Base-by-base conservation (phyloP, 306 rosid genomes). In the Casuarina cunninghamiana region DNA sequence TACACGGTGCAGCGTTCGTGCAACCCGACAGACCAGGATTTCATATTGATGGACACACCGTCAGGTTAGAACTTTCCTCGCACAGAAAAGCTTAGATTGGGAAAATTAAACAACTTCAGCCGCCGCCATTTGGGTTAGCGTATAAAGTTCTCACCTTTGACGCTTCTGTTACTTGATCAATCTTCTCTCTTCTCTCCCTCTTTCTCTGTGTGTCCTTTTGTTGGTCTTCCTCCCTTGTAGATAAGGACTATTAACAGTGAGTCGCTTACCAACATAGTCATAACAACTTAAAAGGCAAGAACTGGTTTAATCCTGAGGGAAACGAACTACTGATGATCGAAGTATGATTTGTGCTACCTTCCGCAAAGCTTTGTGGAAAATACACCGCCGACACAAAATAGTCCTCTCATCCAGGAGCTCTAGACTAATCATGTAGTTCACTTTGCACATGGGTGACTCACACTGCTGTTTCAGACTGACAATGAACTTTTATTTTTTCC, bases 1-100 rank as follows among this genome's bases (percentile, higher is more conserved):
- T 86, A 5, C 75, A 75, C 0, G 79, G 83, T 60, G 71, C 32
- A 66, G 49, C 71, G 38, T 58, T 83, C 3, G 2, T 7, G 1
- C 89, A 86, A 66, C 74, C 49, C 0, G 57, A 5, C n/a, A 85
- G 75, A 71, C 87, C 87, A 10, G 85, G 81, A 5, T 86, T 86
- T 72, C 55, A 65, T 48, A 66, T 66, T 16, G 71, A 80, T 0
- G 89, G 75, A 10, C 86, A 86, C 10, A 26, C 77, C 12, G 44
- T 86, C 4, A 86, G 87, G 86, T 86, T 17, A 43, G 61, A 21
- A 21, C 26, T 21, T 21, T 21, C 26, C 26, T 21, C 26, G 26
- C 26, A 21, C 26, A 21, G 26, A 21, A 21, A 21, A 21, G 26
- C 26, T 21, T 21, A 21, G 26, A 21, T 6, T 15, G 6, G 3